Evolutionary conservation across 305 asterid genomes (phyloP), one percentile per base, ranked within the genome.

Genomic region (Plantago coronopus): DNA sequence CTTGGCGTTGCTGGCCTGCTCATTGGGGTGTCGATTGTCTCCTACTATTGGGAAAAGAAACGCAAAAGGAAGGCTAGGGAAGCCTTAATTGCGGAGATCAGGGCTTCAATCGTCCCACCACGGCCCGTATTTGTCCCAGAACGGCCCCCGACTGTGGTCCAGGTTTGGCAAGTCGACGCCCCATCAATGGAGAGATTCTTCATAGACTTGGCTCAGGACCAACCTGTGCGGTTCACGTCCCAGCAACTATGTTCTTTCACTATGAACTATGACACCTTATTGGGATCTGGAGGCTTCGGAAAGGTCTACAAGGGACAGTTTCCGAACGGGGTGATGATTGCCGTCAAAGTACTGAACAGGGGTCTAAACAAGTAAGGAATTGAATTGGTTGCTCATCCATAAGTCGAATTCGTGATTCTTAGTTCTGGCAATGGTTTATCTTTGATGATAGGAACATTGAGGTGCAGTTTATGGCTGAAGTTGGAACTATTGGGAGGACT

Each of bases 391-490:
- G 4, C 2, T 16, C 2, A 18, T 7, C 13, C 11, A 46, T n/a
- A 46, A 7, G 7, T 46, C 20, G 8, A n/a, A 46, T 8, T 46
- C 5, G 2, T 16, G 8, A 46, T 7, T 46, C 5, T 21, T 17
- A 50, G 12, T 5, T 11, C 6, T 13, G 4, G 34, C 11, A 34
- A 9, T 34, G 11, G 7, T 14, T 23, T 50, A 12, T 50, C 34
- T 50, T 29, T 50, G 16, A 5, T 17, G 18, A 22, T 12, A 38
- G 51, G 57, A 53, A 50, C 12, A 43, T 66, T 0, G 80, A 78
- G 70, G 61, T 65, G 61, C 80, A 72, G 62, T 78, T 78, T 60
- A 71, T 78, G 80, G 80, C 80, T 16, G 83, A 78, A 48, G 79
- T 69, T 4, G 77, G 79, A 17, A 72, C 74, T 0, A 79, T 75